Percentiles rank a stretch among this genome's conserved stretches.
Conservation (phyloP, 2,329 filamentous ascomycete genomes). For the Arthrobotrys sinensis region DNA sequence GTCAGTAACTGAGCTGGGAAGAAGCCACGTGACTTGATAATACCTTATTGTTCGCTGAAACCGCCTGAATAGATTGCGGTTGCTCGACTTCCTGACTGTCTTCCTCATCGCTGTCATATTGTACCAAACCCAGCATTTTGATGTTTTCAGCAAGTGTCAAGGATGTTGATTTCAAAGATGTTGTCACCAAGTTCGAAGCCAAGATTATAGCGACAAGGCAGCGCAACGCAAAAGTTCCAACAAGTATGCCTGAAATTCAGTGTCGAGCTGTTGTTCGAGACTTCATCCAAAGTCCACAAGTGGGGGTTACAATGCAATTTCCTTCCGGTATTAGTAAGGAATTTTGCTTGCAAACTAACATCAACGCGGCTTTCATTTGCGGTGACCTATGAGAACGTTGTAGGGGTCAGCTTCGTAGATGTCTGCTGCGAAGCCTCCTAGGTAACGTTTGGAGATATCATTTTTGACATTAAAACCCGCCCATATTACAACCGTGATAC, state of each 20-base stretch:
- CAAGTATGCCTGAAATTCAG: background rate
- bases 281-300: too few relatives aligned
- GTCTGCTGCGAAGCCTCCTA: too few relatives aligned
- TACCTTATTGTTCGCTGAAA: constrained; percentile 39
- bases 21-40: constrained; percentile 14
- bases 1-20: constrained; percentile 43
- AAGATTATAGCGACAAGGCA: background rate
- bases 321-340: too few relatives aligned
- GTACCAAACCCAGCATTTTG: constrained; percentile 65
- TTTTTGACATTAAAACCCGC: too few relatives aligned
- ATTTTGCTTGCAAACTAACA: too few relatives aligned
- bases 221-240: constrained; percentile 32
- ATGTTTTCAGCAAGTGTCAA: constrained; percentile 7
- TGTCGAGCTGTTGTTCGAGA: too few relatives aligned
- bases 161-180: constrained; percentile 7
- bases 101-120: constrained; percentile 67
- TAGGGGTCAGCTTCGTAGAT: too few relatives aligned
- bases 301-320: background rate
- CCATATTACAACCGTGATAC: too few relatives aligned
- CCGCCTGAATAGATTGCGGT: background rate
- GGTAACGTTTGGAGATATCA: too few relatives aligned
- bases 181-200: background rate
- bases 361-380: too few relatives aligned
- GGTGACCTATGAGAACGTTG: too few relatives aligned
- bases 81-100: constrained; percentile 53